phyloP scores from a whole-genome alignment of 495 filamentous ascomycete species.

The Neurospora intermedia region DNA sequence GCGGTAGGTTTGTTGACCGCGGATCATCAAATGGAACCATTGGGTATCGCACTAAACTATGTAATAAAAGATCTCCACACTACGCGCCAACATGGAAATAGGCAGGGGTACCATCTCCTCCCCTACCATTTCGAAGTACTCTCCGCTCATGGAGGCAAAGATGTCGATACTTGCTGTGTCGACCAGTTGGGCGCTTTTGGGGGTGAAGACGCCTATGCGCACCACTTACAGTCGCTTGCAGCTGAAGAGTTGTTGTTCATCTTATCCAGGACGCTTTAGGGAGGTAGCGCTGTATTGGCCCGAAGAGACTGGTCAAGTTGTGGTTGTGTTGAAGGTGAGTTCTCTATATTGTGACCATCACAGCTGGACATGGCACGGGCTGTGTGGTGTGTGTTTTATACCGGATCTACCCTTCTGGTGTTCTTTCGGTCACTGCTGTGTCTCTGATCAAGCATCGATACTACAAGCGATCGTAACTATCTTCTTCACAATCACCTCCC shows the following conservation, averaged over 20 bases:
- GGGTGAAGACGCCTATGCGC: constrained; percentile 37
- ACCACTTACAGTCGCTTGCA: constrained; percentile 5
- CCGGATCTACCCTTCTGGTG: neutral
- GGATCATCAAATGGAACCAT: neutral
- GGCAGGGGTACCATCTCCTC: constrained; percentile 19
- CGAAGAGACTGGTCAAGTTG: neutral
- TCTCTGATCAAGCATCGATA: neutral
- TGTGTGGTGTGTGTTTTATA: neutral
- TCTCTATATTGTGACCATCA: neutral
- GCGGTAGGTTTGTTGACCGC: neutral
- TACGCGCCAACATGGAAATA: constrained; percentile 28
- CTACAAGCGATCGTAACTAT: neutral
- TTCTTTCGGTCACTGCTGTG: neutral
- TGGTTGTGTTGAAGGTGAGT: neutral
- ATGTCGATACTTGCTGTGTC: constrained; percentile 41
- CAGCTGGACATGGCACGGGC: neutral
- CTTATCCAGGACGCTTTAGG: neutral
- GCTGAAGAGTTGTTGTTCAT: neutral
- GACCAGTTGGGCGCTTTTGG: constrained; percentile 33
- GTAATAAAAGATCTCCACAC: constrained; percentile 27
- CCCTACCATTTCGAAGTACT: constrained; percentile 28
- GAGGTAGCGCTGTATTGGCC: neutral
- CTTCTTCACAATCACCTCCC: neutral
- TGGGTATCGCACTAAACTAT: neutral
- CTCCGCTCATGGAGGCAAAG: constrained; percentile 32